These are phyloP conservation scores for Ophiostoma quercus DNA, from an alignment of 2,329 filamentous ascomycete species.

Conservation along the genomic window DNA sequence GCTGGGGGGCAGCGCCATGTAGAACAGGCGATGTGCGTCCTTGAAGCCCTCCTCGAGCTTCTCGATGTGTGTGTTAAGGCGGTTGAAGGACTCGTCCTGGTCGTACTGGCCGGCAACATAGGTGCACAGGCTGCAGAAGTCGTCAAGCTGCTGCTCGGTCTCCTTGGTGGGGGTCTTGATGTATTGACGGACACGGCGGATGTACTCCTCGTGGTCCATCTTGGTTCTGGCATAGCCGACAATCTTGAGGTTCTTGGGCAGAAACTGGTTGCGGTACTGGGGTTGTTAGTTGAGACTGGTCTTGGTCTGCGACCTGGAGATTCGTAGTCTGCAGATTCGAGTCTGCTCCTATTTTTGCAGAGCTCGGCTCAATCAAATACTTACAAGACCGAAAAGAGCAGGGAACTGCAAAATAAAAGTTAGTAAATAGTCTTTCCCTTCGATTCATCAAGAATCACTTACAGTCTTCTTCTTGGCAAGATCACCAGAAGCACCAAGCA, in stretches of 20 bases:
- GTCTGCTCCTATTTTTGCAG: too few species aligned
- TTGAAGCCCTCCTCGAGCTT: slow-evolving; percentile 75
- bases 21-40: slow-evolving; percentile 90
- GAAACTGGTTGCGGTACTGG: slow-evolving; percentile 97
- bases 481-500: slow-evolving; percentile 94
- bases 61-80: slow-evolving; percentile 78
- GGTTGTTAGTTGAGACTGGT: neutral
- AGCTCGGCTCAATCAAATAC: slow-evolving; percentile 37
- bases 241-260: slow-evolving; percentile 92
- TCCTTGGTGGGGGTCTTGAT: slow-evolving; percentile 99
- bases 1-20: slow-evolving; percentile 96
- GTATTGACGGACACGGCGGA: slow-evolving; percentile 91
- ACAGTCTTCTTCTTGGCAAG: slow-evolving; percentile 99
- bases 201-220: slow-evolving; percentile 96
- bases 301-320: neutral
- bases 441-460: slow-evolving; percentile 24
- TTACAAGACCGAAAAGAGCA: slow-evolving; percentile 91
- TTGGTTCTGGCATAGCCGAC: slow-evolving; percentile 98
- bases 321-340: neutral
- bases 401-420: slow-evolving; percentile 63
- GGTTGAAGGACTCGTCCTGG: slow-evolving; percentile 87
- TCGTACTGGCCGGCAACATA: slow-evolving; percentile 98
- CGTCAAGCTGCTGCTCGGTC: slow-evolving; percentile 87
- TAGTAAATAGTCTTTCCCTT: slow-evolving; percentile 27
- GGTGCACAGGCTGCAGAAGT: slow-evolving; percentile 81